These are phyloP conservation scores for Ceriops decandra DNA, from an alignment of 345 rosid genomes.

Conservation along the genomic window DNA sequence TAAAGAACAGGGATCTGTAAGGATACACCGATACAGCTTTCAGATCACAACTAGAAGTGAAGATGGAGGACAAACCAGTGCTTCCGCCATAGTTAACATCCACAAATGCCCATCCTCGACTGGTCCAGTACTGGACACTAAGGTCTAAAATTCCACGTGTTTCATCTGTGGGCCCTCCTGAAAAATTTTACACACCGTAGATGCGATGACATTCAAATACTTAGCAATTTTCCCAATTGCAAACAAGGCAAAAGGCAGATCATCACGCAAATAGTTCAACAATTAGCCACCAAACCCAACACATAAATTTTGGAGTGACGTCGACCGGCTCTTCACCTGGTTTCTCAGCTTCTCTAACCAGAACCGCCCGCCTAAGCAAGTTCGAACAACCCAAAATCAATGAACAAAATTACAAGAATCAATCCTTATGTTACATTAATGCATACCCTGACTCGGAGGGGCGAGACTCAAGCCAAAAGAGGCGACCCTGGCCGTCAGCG, in stretches of 20 bases:
- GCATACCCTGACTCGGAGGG: constrained; percentile 73
- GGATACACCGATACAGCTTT: not conserved
- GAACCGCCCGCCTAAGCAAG: constrained; percentile 56
- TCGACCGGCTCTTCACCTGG: constrained; percentile 55
- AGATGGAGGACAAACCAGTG: constrained; percentile 64
- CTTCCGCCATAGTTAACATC: constrained; percentile 99
- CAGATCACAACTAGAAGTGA: not conserved
- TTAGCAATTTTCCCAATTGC: constrained; percentile 1
- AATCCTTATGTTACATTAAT: not conserved
- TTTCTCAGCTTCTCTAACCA: constrained; percentile 53
- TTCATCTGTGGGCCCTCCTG: constrained; percentile 96
- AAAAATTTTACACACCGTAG: constrained; percentile 9
- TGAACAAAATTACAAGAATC: not conserved
- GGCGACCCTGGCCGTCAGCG: constrained; percentile 62
- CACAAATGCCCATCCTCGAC: constrained; percentile 96
- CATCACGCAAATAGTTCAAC: constrained; percentile 2
- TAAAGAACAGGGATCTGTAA: not conserved
- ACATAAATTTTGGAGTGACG: constrained; percentile 48
- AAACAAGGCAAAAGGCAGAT: not conserved
- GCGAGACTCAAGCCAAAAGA: constrained; percentile 82
- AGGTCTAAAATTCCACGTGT: constrained; percentile 65
- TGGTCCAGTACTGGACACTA: constrained; percentile 91
- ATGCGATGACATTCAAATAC: not conserved
- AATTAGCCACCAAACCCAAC: not conserved
- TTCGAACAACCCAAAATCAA: not conserved